Conservation (phyloP, 345 rosid genomes). For the Dipteronia sinensis region DNA sequence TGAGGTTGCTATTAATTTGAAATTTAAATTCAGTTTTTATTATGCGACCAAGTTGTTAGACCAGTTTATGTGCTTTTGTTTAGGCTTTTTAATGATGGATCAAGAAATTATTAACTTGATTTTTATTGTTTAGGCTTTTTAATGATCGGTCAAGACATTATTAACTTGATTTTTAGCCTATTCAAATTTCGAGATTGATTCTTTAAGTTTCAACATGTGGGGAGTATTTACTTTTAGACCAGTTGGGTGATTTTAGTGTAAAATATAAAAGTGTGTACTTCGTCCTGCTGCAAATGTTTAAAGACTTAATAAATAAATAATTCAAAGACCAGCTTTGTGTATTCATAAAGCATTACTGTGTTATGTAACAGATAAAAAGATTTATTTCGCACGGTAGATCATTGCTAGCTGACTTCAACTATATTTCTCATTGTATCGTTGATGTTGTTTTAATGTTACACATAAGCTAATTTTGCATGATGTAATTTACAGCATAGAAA, state of each 20-base stretch:
- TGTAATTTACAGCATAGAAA: slow-evolving; percentile 74
- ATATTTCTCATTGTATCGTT: not conserved
- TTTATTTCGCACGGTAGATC: not conserved
- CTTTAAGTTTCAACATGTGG: not conserved
- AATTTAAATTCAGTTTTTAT: slow-evolving; percentile 15
- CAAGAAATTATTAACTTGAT: slow-evolving; percentile 11
- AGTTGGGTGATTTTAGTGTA: not conserved
- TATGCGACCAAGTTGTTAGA: not conserved
- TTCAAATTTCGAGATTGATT: not conserved
- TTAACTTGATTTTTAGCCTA: slow-evolving; percentile 10
- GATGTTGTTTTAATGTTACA: not conserved
- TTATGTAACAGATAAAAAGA: not conserved
- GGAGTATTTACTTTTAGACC: not conserved
- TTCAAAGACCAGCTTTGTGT: not conserved
- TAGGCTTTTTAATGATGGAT: slow-evolving; percentile 10
- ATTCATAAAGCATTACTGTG: not conserved
- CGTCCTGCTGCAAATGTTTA: not conserved
- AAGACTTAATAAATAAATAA: not conserved
- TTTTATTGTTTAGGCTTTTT: slow-evolving; percentile 15
- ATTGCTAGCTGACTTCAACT: not conserved
- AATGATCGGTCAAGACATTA: slow-evolving; percentile 8
- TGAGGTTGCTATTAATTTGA: slow-evolving; percentile 61
- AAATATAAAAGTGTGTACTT: not conserved
- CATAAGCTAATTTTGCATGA: slow-evolving; percentile 7
- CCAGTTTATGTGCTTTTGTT: slow-evolving; percentile 1